A percentile compares a stretch with the other conserved stretches of the same genome.
Evolutionary conservation across 106 monocot species (phyloP).

Genomic region (Dactylorhiza incarnata): DNA sequence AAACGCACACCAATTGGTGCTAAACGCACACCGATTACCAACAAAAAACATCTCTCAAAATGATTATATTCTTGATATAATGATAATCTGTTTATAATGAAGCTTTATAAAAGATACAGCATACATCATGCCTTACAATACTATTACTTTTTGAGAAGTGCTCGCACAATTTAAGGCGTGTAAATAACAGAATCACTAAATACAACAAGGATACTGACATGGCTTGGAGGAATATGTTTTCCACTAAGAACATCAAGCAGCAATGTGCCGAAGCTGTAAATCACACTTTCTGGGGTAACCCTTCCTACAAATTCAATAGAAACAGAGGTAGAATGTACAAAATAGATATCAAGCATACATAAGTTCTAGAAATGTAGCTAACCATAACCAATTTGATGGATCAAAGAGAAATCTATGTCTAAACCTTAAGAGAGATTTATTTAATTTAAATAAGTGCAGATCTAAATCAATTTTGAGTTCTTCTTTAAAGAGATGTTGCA

Average conservation of each 20-base stretch:
- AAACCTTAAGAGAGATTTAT: not conserved
- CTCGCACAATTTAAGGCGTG: not conserved
- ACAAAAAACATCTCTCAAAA: not conserved
- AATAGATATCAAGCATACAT: not conserved
- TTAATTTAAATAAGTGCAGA: not conserved
- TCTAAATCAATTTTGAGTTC: not conserved
- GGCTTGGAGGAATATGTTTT: conserved; percentile 50
- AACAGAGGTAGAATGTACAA: not conserved
- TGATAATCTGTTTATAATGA: not conserved
- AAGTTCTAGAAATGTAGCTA: not conserved
- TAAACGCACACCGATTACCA: no score
- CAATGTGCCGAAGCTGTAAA: conserved; percentile 67
- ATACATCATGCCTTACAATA: not conserved
- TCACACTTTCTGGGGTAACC: conserved; percentile 59
- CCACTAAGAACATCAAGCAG: conserved; percentile 45
- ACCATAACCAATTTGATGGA: not conserved
- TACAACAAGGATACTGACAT: conserved; percentile 27
- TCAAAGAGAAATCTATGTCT: not conserved
- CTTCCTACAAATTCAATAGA: conserved; percentile 34
- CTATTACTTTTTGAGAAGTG: not conserved
- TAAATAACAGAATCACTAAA: not conserved
- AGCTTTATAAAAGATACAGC: not conserved
- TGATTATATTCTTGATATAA: not conserved
- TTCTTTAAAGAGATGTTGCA: not conserved
- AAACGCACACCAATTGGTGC: no score